These are phyloP conservation scores for Strobilomyces echinocephalus DNA, from an alignment of 768 basidiomycete genomes.

Conservation along the genomic window DNA sequence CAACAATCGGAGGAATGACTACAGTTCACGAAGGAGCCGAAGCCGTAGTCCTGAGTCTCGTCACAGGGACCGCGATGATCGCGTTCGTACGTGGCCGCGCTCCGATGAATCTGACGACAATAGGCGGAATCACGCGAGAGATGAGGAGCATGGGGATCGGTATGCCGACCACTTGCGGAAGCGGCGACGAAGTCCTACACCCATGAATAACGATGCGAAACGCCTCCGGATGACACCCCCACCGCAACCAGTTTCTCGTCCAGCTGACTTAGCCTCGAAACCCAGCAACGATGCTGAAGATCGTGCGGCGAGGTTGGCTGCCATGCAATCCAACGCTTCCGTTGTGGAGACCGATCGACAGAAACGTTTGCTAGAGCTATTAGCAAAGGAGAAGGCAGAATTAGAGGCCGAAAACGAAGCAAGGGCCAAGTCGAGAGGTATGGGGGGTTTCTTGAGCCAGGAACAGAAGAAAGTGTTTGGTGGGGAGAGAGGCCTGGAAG, in stretches of 20 bases:
- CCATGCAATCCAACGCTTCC: slow-evolving; percentile 79
- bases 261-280: slow-evolving; percentile 10
- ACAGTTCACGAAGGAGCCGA: slow-evolving; percentile 24
- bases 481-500: slow-evolving; percentile 71
- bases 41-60: slow-evolving; percentile 29
- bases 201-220: slow-evolving; percentile 33
- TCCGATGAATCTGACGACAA: slow-evolving; percentile 52
- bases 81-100: slow-evolving; percentile 40
- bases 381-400: slow-evolving; percentile 77
- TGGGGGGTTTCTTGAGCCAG: slow-evolving; percentile 74
- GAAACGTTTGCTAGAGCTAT: slow-evolving; percentile 59
- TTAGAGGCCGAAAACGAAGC: slow-evolving; percentile 65
- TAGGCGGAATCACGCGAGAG: slow-evolving; percentile 27
- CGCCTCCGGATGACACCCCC: slow-evolving; percentile 46
- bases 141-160: slow-evolving; percentile 18
- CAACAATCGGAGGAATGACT: slow-evolving; percentile 19
- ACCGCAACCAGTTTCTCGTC: slow-evolving; percentile 9
- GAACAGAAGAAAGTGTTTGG: slow-evolving; percentile 86
- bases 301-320: slow-evolving; percentile 81
- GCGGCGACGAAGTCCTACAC: slow-evolving; percentile 37
- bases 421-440: slow-evolving; percentile 67
- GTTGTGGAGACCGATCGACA: slow-evolving; percentile 64
- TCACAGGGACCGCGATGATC: slow-evolving; percentile 13
- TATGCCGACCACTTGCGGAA: slow-evolving; percentile 35
- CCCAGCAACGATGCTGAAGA: slow-evolving; percentile 38